phyloP scores from a whole-genome alignment of 1,284 basidiomycete genomes.

The Rhodotorula sp. region DNA sequence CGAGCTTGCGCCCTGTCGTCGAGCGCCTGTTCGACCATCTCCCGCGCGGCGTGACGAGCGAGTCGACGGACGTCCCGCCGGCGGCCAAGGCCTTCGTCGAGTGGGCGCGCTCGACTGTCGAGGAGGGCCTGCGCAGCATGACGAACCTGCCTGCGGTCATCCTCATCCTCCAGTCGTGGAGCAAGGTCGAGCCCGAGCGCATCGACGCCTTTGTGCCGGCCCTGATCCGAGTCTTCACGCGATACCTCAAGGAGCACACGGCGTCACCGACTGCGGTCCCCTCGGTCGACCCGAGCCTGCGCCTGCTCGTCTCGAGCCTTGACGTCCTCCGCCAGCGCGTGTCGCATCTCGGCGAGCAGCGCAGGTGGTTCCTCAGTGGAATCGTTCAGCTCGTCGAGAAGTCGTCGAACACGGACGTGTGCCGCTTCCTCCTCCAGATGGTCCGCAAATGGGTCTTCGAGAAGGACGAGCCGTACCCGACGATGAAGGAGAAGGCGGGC shows the following conservation, averaged over 20 bases:
- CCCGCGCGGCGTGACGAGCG: conserved; percentile 54
- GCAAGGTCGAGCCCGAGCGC: conserved; percentile 78
- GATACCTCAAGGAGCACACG: conserved; percentile 86
- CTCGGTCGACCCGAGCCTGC: conserved; percentile 49
- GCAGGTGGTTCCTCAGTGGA: conserved; percentile 67
- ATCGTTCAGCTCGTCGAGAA: conserved; percentile 86
- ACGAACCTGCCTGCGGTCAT: conserved; percentile 76
- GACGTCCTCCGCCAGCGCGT: conserved; percentile 58
- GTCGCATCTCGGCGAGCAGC: conserved; percentile 58
- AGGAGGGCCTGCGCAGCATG: conserved; percentile 75
- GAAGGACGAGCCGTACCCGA: conserved; percentile 75
- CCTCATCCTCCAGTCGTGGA: conserved; percentile 83
- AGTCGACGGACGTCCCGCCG: conserved; percentile 75
- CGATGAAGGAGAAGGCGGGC: conserved; percentile 93
- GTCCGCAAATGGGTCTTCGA: conserved; percentile 86
- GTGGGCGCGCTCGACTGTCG: conserved; percentile 73
- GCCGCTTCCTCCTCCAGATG: conserved; percentile 82
- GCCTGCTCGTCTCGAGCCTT: conserved; percentile 57
- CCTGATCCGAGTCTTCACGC: conserved; percentile 76
- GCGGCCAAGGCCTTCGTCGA: conserved; percentile 72
- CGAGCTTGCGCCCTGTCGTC: conserved; percentile 78
- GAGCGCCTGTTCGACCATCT: conserved; percentile 82
- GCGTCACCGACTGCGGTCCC: conserved; percentile 43
- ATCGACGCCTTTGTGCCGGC: conserved; percentile 80
- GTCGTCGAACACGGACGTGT: conserved; percentile 79